Conservation (phyloP, 106 monocot species). For the Dioscorea dumetorum region DNA sequence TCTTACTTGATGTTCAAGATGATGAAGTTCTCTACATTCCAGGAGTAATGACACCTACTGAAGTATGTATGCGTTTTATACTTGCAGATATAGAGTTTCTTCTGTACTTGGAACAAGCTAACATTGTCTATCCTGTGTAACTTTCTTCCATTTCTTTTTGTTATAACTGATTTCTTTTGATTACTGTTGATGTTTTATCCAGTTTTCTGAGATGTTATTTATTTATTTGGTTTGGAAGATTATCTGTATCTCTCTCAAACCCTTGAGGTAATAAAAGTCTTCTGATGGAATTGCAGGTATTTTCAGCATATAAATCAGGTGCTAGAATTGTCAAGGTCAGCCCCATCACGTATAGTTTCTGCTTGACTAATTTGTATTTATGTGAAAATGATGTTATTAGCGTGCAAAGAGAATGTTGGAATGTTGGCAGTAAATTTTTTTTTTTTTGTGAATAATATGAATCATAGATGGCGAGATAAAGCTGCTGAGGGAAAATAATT, state of each 20-base stretch:
- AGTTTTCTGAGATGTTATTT: neutral
- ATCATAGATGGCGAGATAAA: neutral
- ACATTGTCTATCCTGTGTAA: too few species aligned
- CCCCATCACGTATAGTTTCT: slow-evolving; percentile 1
- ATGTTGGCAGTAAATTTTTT: neutral
- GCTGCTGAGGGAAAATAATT: neutral
- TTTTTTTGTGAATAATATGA: neutral
- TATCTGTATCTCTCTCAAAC: neutral
- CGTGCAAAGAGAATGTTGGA: neutral
- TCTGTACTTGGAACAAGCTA: neutral
- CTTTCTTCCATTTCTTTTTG: neutral
- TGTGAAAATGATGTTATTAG: neutral
- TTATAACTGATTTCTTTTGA: neutral
- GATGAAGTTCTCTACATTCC: slow-evolving; percentile 78
- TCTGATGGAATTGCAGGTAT: slow-evolving; percentile 29
- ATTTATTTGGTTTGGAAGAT: neutral
- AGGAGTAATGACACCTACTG: slow-evolving; percentile 89
- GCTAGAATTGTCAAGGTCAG: slow-evolving; percentile 75
- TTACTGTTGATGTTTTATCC: neutral
- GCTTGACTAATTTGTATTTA: neutral
- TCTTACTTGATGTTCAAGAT: slow-evolving; percentile 34
- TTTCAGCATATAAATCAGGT: slow-evolving; percentile 62
- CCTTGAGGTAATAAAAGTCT: neutral
- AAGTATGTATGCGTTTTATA: slow-evolving; percentile 37
- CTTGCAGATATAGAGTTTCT: neutral